phyloP scores from a whole-genome alignment of 805 yeast genomes.

The Candida ortonii region DNA sequence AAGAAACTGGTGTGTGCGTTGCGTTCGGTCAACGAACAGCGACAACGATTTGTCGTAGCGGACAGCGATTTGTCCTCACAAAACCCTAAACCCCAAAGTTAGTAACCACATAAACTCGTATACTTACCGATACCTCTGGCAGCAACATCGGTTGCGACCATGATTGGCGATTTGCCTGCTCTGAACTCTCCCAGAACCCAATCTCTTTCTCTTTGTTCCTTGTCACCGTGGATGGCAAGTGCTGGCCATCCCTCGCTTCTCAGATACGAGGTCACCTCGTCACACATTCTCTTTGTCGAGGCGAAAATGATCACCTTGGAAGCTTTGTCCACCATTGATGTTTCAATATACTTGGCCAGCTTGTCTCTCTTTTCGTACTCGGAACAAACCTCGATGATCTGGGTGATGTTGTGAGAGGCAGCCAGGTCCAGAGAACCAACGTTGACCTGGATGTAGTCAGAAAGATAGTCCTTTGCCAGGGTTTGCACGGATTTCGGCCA shows the following conservation, averaged over 20 bases:
- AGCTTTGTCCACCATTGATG: slow-evolving; percentile 66
- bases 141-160: slow-evolving; percentile 99
- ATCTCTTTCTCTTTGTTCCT: slow-evolving; percentile 96
- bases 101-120: slow-evolving; percentile 9
- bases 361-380: slow-evolving; percentile 95
- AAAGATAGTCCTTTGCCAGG: slow-evolving; percentile 85
- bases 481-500: slow-evolving; percentile 99
- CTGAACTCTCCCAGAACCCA: slow-evolving; percentile 96
- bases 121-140: slow-evolving; percentile 99
- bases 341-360: slow-evolving; percentile 76
- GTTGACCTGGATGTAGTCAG: slow-evolving; percentile 93
- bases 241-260: slow-evolving; percentile 99
- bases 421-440: slow-evolving; percentile 93
- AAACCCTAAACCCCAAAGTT: slow-evolving; percentile 10
- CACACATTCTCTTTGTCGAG: slow-evolving; percentile 98
- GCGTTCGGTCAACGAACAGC: not conserved
- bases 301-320: slow-evolving; percentile 86
- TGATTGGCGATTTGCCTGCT: slow-evolving; percentile 87
- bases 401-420: slow-evolving; percentile 95
- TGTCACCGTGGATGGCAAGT: slow-evolving; percentile 97
- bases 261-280: slow-evolving; percentile 84
- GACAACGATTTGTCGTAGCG: slow-evolving; percentile 1
- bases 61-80: not conserved
- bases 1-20: too few species aligned
- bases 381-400: slow-evolving; percentile 84